Percentiles rank a stretch among this genome's conserved stretches.
Conservation (phyloP, 192 early-diverging fungal species). For the Glomus cerebriforme region DNA sequence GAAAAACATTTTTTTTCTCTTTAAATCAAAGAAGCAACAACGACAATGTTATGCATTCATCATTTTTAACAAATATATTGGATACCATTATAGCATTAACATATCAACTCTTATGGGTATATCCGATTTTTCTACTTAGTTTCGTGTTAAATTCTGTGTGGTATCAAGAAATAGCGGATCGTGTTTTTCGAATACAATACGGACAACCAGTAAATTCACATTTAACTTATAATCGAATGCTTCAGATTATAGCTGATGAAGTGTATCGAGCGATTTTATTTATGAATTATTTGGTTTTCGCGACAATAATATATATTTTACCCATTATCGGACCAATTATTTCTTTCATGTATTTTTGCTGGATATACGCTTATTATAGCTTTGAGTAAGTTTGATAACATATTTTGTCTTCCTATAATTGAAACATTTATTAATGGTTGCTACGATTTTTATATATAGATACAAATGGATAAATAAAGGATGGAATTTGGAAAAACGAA, state of each 20-base stretch:
- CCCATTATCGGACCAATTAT: constrained; percentile 46
- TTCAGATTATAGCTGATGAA: constrained; percentile 44
- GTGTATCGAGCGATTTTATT: constrained; percentile 50
- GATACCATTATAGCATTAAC: constrained; percentile 31
- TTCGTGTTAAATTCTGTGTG: constrained; percentile 55
- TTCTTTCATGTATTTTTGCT: constrained; percentile 47
- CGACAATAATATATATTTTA: constrained; percentile 40
- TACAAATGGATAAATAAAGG: constrained; percentile 55
- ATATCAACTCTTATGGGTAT: constrained; percentile 56
- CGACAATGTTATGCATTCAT: neutral
- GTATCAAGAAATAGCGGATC: constrained; percentile 62
- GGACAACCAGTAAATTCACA: constrained; percentile 39
- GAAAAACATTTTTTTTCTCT: neutral
- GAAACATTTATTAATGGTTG: constrained; percentile 32
- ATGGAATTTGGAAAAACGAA: constrained; percentile 53
- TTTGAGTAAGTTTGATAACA: constrained; percentile 49
- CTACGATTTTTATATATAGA: constrained; percentile 42
- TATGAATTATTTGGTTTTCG: constrained; percentile 44
- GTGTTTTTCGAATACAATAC: constrained; percentile 47
- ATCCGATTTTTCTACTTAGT: constrained; percentile 53
- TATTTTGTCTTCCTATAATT: constrained; percentile 35
- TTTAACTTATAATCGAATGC: constrained; percentile 37
- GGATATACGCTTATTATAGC: constrained; percentile 49
- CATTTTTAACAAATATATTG: constrained; percentile 30
- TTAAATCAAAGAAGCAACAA: neutral